A percentile compares a stretch with the other conserved stretches of the same genome.
Evolutionary conservation across 2,329 filamentous ascomycete genomes (phyloP).

Genomic region (Elsinoe batatas): DNA sequence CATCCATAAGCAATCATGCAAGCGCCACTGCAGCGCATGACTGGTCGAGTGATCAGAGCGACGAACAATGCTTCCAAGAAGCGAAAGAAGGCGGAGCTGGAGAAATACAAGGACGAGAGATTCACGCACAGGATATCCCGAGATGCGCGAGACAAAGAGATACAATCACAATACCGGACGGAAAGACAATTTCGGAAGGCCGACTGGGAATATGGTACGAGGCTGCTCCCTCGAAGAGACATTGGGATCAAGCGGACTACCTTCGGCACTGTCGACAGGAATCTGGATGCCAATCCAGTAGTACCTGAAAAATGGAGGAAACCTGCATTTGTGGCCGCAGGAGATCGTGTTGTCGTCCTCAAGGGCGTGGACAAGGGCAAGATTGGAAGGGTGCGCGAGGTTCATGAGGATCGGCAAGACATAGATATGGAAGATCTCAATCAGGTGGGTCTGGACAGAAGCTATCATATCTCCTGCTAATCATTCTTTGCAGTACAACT

Average conservation of each 20-base stretch:
- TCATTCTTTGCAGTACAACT: slow-evolving; percentile 31
- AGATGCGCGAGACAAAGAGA: not conserved
- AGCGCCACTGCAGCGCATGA: not conserved
- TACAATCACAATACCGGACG: not conserved
- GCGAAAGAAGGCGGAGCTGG: not conserved
- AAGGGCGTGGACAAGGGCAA: slow-evolving; percentile 71
- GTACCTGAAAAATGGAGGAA: slow-evolving; percentile 17
- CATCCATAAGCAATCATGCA: not conserved
- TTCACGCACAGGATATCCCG: not conserved
- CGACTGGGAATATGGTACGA: slow-evolving; percentile 2
- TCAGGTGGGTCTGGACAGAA: slow-evolving; percentile 22
- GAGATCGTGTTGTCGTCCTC: slow-evolving; percentile 74
- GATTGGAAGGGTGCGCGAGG: slow-evolving; percentile 59
- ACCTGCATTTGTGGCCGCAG: slow-evolving; percentile 33
- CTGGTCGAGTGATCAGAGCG: slow-evolving; percentile 20
- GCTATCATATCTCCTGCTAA: not conserved
- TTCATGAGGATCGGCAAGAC: slow-evolving; percentile 34
- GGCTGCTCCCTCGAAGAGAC: not conserved
- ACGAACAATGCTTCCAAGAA: slow-evolving; percentile 15
- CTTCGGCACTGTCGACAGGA: not conserved
- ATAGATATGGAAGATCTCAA: slow-evolving; percentile 33
- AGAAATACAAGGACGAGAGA: not conserved
- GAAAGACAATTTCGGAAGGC: slow-evolving; percentile 1
- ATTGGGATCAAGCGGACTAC: not conserved
- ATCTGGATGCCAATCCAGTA: not conserved